Evolutionary conservation across 257 asterid species (phyloP).

Genomic region (Capsicum rhomboideum): DNA sequence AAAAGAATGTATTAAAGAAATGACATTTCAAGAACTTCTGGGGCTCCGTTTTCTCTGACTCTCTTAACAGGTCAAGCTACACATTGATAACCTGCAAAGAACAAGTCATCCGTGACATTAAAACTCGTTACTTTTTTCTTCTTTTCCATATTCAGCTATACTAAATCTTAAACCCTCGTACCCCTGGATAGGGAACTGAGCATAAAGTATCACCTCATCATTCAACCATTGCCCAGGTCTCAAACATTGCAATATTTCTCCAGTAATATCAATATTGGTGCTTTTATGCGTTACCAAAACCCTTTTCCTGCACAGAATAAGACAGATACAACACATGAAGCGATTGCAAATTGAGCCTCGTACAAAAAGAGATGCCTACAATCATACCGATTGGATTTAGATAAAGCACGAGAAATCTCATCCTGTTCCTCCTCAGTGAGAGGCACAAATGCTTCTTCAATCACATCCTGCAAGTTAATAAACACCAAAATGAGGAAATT

Average conservation of each 20-base stretch:
- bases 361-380: not conserved
- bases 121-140: not conserved
- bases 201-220: constrained; percentile 60
- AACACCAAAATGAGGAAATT: not conserved
- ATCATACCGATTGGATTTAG: constrained; percentile 41
- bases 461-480: constrained; percentile 38
- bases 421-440: constrained; percentile 54
- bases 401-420: constrained; percentile 36
- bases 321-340: not conserved
- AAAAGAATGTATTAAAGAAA: constrained; percentile 80
- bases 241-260: constrained; percentile 70
- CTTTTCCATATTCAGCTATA: not conserved
- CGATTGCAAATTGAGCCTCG: not conserved
- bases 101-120: not conserved
- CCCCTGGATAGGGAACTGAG: not conserved
- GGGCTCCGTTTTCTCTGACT: constrained; percentile 79
- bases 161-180: not conserved
- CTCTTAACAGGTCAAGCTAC: constrained; percentile 80
- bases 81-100: constrained; percentile 74
- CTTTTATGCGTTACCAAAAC: constrained; percentile 51
- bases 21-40: constrained; percentile 80
- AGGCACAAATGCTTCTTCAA: constrained; percentile 55
- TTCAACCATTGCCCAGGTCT: constrained; percentile 71
- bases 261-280: constrained; percentile 77
- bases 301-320: constrained; percentile 34